A percentile compares a stretch with the other conserved stretches of the same genome.
phyloP scores from a whole-genome alignment of 1,139 yeast species.

The Yamadazyma sp. region DNA sequence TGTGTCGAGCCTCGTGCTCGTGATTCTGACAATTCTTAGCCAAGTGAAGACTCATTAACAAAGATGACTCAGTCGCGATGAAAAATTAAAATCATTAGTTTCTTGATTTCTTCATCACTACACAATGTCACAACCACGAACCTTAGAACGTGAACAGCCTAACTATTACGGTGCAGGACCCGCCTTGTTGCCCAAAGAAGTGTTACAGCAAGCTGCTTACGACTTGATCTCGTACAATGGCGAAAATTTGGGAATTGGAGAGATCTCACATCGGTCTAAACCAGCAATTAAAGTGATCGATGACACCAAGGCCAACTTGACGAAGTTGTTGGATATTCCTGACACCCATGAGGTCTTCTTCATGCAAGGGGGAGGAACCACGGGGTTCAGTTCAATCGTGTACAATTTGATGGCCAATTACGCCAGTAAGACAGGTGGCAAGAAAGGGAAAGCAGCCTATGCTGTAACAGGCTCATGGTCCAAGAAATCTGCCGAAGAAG shows the following conservation, averaged over 20 bases:
- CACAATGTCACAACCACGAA: slow-evolving; percentile 7
- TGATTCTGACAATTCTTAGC: too few species aligned
- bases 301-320: slow-evolving; percentile 67
- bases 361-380: slow-evolving; percentile 97
- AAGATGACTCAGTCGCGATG: slow-evolving; percentile 9
- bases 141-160: slow-evolving; percentile 67
- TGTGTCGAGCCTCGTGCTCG: too few species aligned
- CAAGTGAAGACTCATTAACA: too few species aligned
- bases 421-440: slow-evolving; percentile 61
- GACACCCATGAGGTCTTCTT: slow-evolving; percentile 92
- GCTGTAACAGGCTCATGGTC: slow-evolving; percentile 95
- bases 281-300: slow-evolving; percentile 79
- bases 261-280: slow-evolving; percentile 89
- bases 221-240: slow-evolving; percentile 73
- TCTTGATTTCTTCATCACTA: neutral
- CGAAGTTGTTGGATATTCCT: slow-evolving; percentile 68
- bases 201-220: slow-evolving; percentile 80
- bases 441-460: slow-evolving; percentile 80
- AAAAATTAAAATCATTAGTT: slow-evolving; percentile 2
- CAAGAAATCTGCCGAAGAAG: slow-evolving; percentile 82
- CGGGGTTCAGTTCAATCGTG: slow-evolving; percentile 86
- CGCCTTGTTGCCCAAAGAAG: slow-evolving; percentile 81
- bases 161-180: slow-evolving; percentile 97
- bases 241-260: slow-evolving; percentile 85
- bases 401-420: slow-evolving; percentile 78